Evolutionary conservation across 768 basidiomycete genomes (phyloP).

Genomic region (Lentinula sp.): DNA sequence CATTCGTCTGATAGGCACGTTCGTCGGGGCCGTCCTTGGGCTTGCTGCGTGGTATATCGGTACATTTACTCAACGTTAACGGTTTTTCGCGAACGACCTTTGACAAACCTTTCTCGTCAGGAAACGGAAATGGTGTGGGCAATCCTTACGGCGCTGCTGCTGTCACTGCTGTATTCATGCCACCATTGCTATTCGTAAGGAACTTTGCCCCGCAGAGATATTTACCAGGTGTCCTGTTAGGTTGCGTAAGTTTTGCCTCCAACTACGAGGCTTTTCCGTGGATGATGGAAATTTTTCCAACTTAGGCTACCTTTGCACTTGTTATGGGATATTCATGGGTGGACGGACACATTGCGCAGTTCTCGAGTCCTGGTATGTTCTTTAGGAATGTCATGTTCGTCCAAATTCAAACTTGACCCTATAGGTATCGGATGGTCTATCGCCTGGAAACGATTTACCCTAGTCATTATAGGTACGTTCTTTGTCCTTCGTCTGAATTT

Average conservation of each 20-base stretch:
- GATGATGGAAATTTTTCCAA: neutral
- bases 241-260: conserved; percentile 23
- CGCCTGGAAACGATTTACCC: conserved; percentile 45
- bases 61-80: neutral
- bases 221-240: conserved; percentile 29
- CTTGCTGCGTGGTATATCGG: conserved; percentile 48
- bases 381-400: neutral
- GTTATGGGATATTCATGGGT: conserved; percentile 41
- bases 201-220: conserved; percentile 37
- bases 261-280: neutral
- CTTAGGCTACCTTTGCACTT: conserved; percentile 35
- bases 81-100: neutral
- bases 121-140: conserved; percentile 38
- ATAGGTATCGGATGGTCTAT: conserved; percentile 38
- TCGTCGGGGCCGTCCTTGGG: conserved; percentile 35
- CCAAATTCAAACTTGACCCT: neutral
- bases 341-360: conserved; percentile 39
- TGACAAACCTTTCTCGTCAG: conserved; percentile 13
- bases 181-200: conserved; percentile 44
- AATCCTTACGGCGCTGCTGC: conserved; percentile 51
- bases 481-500: neutral
- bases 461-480: conserved; percentile 42
- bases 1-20: conserved; percentile 38
- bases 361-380: conserved; percentile 36
- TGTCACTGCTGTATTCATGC: conserved; percentile 36